Evolutionary conservation across 305 asterid species (phyloP).

Genomic region (Rubia tinctorum): DNA sequence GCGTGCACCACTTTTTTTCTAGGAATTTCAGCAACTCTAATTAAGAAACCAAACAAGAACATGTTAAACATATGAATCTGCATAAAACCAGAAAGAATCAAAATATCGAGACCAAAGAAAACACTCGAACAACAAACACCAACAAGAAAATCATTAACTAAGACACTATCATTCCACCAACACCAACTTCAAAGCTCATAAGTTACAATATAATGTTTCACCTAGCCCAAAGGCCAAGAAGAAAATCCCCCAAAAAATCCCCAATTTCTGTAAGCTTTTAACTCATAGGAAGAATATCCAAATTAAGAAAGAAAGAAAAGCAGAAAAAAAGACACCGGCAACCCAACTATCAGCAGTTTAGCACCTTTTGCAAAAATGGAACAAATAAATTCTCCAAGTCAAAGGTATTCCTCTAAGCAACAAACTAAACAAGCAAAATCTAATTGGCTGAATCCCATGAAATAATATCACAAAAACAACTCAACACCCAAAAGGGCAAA

Average conservation of each 20-base stretch:
- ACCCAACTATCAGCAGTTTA: neutral
- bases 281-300: neutral
- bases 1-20: constrained; percentile 72
- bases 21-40: constrained; percentile 82
- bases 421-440: neutral
- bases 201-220: neutral
- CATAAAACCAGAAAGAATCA: neutral
- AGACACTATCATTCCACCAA: neutral
- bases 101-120: neutral
- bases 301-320: neutral
- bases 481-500: neutral
- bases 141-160: neutral
- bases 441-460: neutral
- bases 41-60: constrained; percentile 16
- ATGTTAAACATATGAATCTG: neutral
- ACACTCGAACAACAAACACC: no score
- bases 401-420: neutral
- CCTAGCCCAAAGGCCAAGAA: no score
- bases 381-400: neutral
- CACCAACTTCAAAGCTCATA: neutral
- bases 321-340: neutral
- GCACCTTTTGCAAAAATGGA: neutral
- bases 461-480: neutral
- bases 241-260: no score
- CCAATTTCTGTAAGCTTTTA: neutral